Conservation (phyloP, 1,284 basidiomycete species). For the Pascua sp. region DNA sequence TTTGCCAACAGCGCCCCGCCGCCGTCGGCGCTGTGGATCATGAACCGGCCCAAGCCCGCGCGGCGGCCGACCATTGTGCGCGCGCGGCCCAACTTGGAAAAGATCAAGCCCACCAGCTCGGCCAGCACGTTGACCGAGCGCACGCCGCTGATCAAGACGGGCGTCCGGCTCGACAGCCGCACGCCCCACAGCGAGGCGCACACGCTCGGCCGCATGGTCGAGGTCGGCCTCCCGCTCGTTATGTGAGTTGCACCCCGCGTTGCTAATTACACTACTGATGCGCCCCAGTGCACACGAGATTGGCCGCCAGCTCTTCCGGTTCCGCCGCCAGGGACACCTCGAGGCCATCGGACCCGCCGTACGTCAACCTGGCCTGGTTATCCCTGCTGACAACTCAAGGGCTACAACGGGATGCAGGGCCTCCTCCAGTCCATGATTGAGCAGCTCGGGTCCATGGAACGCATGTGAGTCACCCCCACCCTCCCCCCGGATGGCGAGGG, state of each 20-base stretch:
- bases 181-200: conserved; percentile 17
- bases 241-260: conserved; percentile 27
- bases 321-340: conserved; percentile 70
- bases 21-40: conserved; percentile 1
- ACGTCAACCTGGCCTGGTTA: conserved; percentile 23
- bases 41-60: conserved; percentile 10
- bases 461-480: conserved; percentile 53
- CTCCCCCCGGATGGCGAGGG: not conserved
- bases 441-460: conserved; percentile 77
- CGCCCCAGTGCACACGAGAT: conserved; percentile 73
- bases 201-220: conserved; percentile 38
- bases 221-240: conserved; percentile 35
- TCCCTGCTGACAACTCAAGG: conserved; percentile 44
- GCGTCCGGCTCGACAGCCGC: conserved; percentile 39
- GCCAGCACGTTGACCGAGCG: conserved; percentile 23
- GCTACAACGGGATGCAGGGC: conserved; percentile 67
- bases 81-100: conserved; percentile 13
- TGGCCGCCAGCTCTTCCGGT: conserved; percentile 63
- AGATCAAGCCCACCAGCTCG: not conserved
- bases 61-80: conserved; percentile 41
- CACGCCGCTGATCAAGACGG: conserved; percentile 45
- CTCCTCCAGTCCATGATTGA: conserved; percentile 72
- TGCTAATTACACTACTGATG: not conserved
- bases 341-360: conserved; percentile 83
- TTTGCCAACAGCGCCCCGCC: not conserved